Percentiles rank a stretch among this genome's conserved stretches.
Evolutionary conservation across 2,329 filamentous ascomycete species (phyloP).

Genomic region (Hypoxylon sp.): DNA sequence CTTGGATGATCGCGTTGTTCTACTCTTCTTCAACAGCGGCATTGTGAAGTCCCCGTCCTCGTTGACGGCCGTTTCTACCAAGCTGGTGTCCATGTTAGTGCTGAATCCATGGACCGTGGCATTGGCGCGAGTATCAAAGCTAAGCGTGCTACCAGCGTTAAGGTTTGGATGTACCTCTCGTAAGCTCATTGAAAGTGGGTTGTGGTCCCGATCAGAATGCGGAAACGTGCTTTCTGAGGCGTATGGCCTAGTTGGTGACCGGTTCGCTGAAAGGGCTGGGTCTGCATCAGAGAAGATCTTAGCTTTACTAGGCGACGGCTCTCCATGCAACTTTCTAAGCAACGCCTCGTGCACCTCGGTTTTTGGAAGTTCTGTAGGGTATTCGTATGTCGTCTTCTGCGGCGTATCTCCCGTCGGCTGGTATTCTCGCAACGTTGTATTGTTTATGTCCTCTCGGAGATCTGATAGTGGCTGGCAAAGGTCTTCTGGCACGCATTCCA

Average conservation of each 20-base stretch:
- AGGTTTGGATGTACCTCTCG: constrained; percentile 65
- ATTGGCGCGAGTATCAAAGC: constrained; percentile 56
- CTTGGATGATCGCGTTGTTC: constrained; percentile 47
- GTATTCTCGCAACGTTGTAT: constrained; percentile 78
- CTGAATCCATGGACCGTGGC: constrained; percentile 49
- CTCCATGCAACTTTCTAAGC: constrained; percentile 52
- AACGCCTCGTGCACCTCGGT: constrained; percentile 64
- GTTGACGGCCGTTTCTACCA: constrained; percentile 23
- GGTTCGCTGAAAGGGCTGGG: constrained; percentile 37
- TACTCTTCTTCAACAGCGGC: constrained; percentile 59
- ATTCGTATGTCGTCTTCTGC: constrained; percentile 81
- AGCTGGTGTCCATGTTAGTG: constrained; percentile 29
- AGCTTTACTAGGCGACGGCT: constrained; percentile 48
- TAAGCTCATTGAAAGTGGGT: constrained; percentile 55
- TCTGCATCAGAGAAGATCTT: constrained; percentile 55
- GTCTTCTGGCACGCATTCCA: constrained; percentile 67
- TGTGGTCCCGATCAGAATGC: constrained; percentile 35
- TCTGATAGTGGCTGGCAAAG: constrained; percentile 75
- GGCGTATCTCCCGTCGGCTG: constrained; percentile 86
- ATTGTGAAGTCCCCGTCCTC: constrained; percentile 51
- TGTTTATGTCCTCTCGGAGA: constrained; percentile 74
- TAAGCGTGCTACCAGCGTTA: constrained; percentile 50
- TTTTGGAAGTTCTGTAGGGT: constrained; percentile 78
- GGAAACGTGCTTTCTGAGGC: constrained; percentile 35
- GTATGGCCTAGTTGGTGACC: constrained; percentile 38